Percentiles rank a stretch among this genome's conserved stretches.
These are phyloP conservation scores for Trichophyton equinum DNA, from an alignment of 2,329 filamentous ascomycete species.

Conservation along the genomic window DNA sequence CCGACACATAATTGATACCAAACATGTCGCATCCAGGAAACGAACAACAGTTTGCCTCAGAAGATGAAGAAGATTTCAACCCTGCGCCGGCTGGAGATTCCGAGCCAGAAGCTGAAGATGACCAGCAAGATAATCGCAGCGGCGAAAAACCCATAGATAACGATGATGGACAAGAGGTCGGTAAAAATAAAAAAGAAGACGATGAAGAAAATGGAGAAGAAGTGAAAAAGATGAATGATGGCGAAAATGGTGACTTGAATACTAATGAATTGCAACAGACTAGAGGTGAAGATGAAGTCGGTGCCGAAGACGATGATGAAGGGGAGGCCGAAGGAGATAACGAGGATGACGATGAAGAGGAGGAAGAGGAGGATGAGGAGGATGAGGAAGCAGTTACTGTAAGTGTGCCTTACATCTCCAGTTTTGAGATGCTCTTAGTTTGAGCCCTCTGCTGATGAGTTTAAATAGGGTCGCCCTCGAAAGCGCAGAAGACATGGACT, in stretches of 20 bases:
- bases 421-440: background rate
- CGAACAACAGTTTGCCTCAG: conserved; percentile 42
- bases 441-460: conserved; percentile 10
- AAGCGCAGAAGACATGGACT: conserved; percentile 66
- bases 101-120: conserved; percentile 51
- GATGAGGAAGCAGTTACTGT: conserved; percentile 48
- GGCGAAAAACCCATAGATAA: conserved; percentile 16
- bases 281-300: conserved; percentile 22
- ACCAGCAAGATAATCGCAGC: conserved; percentile 13
- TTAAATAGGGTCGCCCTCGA: conserved; percentile 51
- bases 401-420: conserved; percentile 15
- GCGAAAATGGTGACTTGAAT: conserved; percentile 50
- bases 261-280: conserved; percentile 31
- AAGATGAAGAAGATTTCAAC: conserved; percentile 78
- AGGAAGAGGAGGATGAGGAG: conserved; percentile 41
- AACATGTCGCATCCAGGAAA: conserved; percentile 24
- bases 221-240: conserved; percentile 31
- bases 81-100: conserved; percentile 62
- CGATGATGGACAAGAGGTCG: conserved; percentile 30
- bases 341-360: conserved; percentile 32
- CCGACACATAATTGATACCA: background rate
- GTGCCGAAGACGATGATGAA: conserved; percentile 27
- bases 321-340: conserved; percentile 43
- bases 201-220: conserved; percentile 38
- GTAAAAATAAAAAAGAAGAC: conserved; percentile 34